These are phyloP conservation scores for Pichia sp. DNA, from an alignment of 1,139 yeast genomes.

Conservation along the genomic window DNA sequence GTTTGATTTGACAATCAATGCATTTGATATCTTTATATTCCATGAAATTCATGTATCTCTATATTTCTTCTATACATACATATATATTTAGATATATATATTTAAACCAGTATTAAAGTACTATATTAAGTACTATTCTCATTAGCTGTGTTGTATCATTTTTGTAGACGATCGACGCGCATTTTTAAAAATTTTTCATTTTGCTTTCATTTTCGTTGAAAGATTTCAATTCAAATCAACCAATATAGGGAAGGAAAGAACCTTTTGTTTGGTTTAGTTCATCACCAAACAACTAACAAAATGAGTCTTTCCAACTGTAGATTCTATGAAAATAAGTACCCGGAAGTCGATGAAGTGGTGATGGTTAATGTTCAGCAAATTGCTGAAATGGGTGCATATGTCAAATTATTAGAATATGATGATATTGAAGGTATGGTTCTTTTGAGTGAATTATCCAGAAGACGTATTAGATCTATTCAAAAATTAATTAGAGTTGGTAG, in stretches of 20 bases:
- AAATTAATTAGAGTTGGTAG: constrained; percentile 96
- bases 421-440: constrained; percentile 98
- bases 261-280: not conserved
- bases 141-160: too few relatives aligned
- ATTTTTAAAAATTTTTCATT: not conserved
- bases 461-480: constrained; percentile 97
- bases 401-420: constrained; percentile 90
- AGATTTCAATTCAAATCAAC: not conserved
- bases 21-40: not conserved
- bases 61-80: not conserved
- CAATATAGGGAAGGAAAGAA: not conserved
- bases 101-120: not conserved
- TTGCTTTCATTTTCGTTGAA: not conserved
- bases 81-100: not conserved
- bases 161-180: not conserved
- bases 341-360: constrained; percentile 97
- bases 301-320: constrained; percentile 92
- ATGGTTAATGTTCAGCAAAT: constrained; percentile 98
- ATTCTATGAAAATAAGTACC: constrained; percentile 95
- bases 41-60: not conserved
- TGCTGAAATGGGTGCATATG: constrained; percentile 98
- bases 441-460: constrained; percentile 91
- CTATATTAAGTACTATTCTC: not conserved
- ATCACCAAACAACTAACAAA: constrained; percentile 36
- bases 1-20: too few relatives aligned